Evolutionary conservation across 306 rosid species (phyloP), one percentile per base, ranked within the genome.

Genomic region (Macrotyloma uniflorum): DNA sequence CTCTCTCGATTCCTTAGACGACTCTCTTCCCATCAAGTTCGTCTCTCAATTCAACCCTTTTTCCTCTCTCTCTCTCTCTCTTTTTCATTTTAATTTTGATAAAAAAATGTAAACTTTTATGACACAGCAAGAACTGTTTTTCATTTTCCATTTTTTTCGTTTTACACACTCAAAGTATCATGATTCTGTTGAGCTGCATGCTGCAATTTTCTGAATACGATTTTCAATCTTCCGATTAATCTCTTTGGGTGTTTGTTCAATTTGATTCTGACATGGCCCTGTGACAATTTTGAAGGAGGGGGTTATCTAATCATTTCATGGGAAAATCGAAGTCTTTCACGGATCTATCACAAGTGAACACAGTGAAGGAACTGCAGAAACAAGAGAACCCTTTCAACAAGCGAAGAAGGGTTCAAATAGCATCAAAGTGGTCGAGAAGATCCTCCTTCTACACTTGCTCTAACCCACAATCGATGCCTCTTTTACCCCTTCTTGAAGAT

Each of bases 291-390:
- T n/a, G 1, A 30, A 93, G 97, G 87, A 87, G 90, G 64, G 97
- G 97, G 42, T 87, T 93, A 68, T 93, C 98, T 13, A 85, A 61
- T 9, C 85, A 91, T 51, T 91, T 93, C 53, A 30, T 78, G 1
- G 98, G 98, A 42, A 93, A 91, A 86, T 93, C 97, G 1, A 91
- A 87, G 74, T 93, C 98, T 23, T 93, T 91, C 63, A 80, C 88
- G 42, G 87, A 87, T 82, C 67, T 91, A 22, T 82, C 89, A 0
- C 87, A 90, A 32, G 96, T 89, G 62, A 67, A 77, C n/a, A 40
- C 67, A 2, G 89, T 85, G 46, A 88, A 85, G 35, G 97, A 90
- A 63, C 53, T 94, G 28, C 78, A 89, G 75, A 94, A 94, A 77
- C 79, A 77, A 49, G 98, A 94, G 83, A 90, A 88, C 46, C 91